Percentiles rank a stretch among this genome's conserved stretches.
Evolutionary conservation across 1,139 yeast genomes (phyloP).

Genomic region (Suhomyces yuchorum): DNA sequence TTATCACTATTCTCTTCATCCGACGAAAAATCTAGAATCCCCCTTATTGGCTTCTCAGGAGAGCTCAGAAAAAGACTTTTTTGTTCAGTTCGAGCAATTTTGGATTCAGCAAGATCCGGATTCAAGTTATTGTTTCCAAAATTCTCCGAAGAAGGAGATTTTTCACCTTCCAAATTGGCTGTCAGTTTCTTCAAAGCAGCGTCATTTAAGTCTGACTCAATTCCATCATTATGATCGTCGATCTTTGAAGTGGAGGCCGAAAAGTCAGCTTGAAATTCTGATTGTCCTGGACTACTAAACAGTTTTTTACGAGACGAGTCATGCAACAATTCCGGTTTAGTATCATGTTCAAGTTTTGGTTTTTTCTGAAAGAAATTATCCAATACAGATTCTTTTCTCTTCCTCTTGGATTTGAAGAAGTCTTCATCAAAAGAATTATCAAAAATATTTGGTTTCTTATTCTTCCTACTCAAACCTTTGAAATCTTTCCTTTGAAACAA

Average conservation of each 20-base stretch:
- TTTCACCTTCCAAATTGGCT: background rate
- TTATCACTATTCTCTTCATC: slow-evolving; percentile 10
- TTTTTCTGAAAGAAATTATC: slow-evolving; percentile 6
- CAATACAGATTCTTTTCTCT: slow-evolving; percentile 3
- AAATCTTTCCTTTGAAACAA: background rate
- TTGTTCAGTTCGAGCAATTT: background rate
- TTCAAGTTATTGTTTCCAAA: background rate
- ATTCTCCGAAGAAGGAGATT: background rate
- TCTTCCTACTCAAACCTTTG: slow-evolving; percentile 1
- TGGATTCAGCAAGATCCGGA: background rate
- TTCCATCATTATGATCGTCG: background rate
- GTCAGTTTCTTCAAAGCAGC: background rate
- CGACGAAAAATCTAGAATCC: slow-evolving; percentile 9
- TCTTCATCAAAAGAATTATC: slow-evolving; percentile 22
- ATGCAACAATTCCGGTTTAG: background rate
- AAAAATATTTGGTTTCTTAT: slow-evolving; percentile 16
- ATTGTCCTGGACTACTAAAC: slow-evolving; percentile 18
- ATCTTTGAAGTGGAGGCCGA: slow-evolving; percentile 25
- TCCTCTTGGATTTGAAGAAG: slow-evolving; percentile 11
- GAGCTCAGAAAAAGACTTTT: background rate
- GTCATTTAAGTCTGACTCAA: background rate
- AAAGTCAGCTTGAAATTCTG: slow-evolving; percentile 22
- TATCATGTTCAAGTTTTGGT: background rate
- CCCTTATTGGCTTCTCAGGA: slow-evolving; percentile 1
- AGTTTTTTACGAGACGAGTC: background rate